Conservation (phyloP, 331 rosid genomes). For the Pyrus hybrid region DNA sequence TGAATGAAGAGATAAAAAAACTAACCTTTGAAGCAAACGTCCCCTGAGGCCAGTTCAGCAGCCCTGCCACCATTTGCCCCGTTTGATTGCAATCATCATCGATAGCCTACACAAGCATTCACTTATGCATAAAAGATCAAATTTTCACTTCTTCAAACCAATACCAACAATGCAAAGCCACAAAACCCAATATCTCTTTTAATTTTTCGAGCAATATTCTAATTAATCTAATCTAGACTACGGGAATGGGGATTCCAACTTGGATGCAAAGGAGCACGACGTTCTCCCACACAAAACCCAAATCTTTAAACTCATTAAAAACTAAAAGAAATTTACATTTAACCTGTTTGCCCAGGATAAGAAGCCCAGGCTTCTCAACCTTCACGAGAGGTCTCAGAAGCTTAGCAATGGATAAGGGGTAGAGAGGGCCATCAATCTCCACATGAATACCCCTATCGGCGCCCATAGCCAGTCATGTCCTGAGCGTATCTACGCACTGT, state of each 20-base stretch:
- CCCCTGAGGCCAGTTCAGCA: conserved; percentile 91
- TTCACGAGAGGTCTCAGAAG: conserved; percentile 60
- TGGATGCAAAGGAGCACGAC: too few relatives aligned
- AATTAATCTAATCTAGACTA: too few relatives aligned
- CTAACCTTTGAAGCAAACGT: conserved; percentile 93
- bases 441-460: conserved; percentile 92
- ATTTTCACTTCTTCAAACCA: not conserved
- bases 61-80: conserved; percentile 93
- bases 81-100: conserved; percentile 98
- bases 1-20: not conserved
- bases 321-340: not conserved
- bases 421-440: conserved; percentile 33
- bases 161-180: not conserved
- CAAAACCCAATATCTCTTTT: not conserved
- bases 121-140: not conserved
- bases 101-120: conserved; percentile 47
- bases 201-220: too few relatives aligned
- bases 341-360: conserved; percentile 67
- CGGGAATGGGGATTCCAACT: too few relatives aligned
- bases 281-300: not conserved
- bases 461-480: conserved; percentile 89
- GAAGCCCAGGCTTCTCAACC: conserved; percentile 71
- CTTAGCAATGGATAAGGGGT: conserved; percentile 74
- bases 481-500: conserved; percentile 65
- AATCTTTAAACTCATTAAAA: not conserved